Percentiles rank a stretch among this genome's conserved stretches.
These are phyloP conservation scores for Tilletia horrida DNA, from an alignment of 1,284 basidiomycete species.

Conservation along the genomic window DNA sequence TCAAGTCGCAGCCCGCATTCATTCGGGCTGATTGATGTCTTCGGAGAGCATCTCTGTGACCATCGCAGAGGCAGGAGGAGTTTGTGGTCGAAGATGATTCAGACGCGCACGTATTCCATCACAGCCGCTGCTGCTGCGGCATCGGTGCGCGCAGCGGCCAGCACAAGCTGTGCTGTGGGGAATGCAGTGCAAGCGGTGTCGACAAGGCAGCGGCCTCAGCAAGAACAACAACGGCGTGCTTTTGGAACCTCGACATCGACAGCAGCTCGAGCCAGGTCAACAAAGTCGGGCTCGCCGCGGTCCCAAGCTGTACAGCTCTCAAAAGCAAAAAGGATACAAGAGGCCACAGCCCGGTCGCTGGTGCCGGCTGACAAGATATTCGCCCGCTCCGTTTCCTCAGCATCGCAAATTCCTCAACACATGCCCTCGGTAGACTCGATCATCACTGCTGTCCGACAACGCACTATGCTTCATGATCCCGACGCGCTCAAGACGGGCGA, in stretches of 20 bases:
- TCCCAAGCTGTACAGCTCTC: neutral
- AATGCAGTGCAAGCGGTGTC: neutral
- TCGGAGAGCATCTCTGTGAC: too few species aligned
- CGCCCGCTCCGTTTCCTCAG: constrained; percentile 6
- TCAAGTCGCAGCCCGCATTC: too few species aligned
- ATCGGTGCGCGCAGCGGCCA: neutral
- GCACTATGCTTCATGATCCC: neutral
- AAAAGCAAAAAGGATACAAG: neutral
- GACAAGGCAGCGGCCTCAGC: neutral
- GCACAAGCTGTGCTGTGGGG: too few species aligned
- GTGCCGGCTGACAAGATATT: neutral
- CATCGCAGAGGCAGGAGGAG: too few species aligned
- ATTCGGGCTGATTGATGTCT: too few species aligned
- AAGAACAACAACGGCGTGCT: neutral
- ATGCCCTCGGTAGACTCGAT: neutral
- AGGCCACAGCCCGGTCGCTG: neutral
- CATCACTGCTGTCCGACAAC: neutral
- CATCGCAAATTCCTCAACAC: constrained; percentile 1
- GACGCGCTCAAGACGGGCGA: neutral
- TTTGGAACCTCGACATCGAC: neutral
- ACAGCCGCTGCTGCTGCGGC: constrained; percentile 9
- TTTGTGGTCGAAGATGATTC: neutral
- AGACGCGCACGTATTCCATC: neutral
- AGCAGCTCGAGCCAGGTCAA: neutral
- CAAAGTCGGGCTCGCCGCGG: neutral